These are phyloP conservation scores for Gracilaria gracilis DNA, from an alignment of 23 red algal genomes.

Conservation along the genomic window DNA sequence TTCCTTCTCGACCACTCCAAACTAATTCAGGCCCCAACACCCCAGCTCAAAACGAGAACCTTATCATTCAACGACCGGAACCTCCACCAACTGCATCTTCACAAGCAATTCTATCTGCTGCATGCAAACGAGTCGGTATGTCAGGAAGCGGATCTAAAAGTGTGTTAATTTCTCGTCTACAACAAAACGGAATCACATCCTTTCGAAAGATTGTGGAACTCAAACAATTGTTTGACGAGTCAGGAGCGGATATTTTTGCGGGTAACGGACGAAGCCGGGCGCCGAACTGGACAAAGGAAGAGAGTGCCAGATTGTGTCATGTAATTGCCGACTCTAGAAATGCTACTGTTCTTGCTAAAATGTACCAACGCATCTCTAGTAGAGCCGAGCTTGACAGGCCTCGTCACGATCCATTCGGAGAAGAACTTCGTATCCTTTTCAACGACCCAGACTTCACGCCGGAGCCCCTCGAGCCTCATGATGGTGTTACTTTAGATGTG, in stretches of 20 bases:
- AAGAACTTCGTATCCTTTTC: neutral
- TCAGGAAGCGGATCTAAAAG: slow-evolving; percentile 11
- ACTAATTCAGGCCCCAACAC: neutral
- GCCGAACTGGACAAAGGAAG: slow-evolving; percentile 43
- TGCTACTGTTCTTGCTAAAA: slow-evolving; percentile 9
- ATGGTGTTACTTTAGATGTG: slow-evolving; percentile 1
- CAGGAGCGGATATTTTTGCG: neutral
- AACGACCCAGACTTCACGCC: slow-evolving; percentile 22
- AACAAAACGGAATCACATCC: neutral
- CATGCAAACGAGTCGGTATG: slow-evolving; percentile 13
- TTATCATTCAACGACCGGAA: neutral
- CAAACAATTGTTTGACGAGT: neutral
- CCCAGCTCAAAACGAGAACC: neutral
- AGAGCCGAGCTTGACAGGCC: neutral
- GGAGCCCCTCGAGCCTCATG: neutral
- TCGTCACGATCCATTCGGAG: slow-evolving; percentile 11
- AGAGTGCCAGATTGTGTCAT: slow-evolving; percentile 26
- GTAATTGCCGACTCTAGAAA: slow-evolving; percentile 31
- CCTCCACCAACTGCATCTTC: neutral
- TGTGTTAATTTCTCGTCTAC: neutral
- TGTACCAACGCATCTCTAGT: neutral
- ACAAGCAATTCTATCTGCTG: slow-evolving; percentile 12
- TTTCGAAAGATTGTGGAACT: slow-evolving; percentile 6
- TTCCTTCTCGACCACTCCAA: neutral
- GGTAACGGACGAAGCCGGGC: neutral